These are phyloP conservation scores for Aspergillus unguis DNA, from an alignment of 2,329 filamentous ascomycete species.

Conservation along the genomic window DNA sequence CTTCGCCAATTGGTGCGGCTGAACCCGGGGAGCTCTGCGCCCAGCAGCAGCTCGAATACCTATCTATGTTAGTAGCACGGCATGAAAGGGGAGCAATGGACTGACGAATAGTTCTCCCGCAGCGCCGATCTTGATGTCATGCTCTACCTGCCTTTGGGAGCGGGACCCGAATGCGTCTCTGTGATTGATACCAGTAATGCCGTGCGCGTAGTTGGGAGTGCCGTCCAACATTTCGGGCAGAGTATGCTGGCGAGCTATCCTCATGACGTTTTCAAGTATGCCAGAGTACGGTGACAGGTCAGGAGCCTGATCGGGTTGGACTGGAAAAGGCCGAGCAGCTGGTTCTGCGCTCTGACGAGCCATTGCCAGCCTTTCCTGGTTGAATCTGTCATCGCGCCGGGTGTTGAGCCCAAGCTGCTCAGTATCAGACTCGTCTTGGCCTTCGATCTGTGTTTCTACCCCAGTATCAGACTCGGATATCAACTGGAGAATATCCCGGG, in stretches of 20 bases:
- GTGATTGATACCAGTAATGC: not conserved
- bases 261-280: not conserved
- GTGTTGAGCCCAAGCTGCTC: too few species aligned
- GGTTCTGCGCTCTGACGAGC: too few species aligned
- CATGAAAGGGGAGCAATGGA: not conserved
- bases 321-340: too few species aligned
- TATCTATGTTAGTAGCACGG: not conserved
- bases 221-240: not conserved
- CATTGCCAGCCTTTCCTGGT: too few species aligned
- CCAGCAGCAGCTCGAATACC: constrained; percentile 8
- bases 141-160: not conserved
- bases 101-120: constrained; percentile 7
- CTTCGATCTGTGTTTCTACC: too few species aligned
- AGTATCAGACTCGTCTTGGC: too few species aligned
- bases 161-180: not conserved
- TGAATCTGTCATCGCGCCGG: too few species aligned
- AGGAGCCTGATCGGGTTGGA: too few species aligned
- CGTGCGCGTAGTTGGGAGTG: not conserved
- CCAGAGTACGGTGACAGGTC: too few species aligned
- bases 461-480: too few species aligned
- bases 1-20: constrained; percentile 19
- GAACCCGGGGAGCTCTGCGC: not conserved
- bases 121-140: constrained; percentile 6
- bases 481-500: not conserved
- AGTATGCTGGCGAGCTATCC: not conserved